These are phyloP conservation scores for Dillenia turbinata DNA, from an alignment of 164 flowering plant species.

Conservation along the genomic window DNA sequence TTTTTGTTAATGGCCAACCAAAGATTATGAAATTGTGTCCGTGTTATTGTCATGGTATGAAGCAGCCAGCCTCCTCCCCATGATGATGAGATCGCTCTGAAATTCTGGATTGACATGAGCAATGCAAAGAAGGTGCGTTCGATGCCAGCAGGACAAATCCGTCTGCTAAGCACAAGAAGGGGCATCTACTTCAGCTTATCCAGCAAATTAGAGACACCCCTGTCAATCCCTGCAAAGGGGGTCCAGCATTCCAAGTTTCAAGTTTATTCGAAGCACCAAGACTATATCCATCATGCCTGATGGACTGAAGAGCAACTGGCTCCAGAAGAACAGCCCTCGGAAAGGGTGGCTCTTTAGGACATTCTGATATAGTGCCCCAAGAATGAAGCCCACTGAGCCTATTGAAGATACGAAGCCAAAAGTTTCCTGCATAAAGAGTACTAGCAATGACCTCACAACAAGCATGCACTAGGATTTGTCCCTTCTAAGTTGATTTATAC, in stretches of 20 bases:
- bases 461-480: not conserved
- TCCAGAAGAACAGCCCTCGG: slow-evolving; percentile 72
- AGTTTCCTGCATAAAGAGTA: slow-evolving; percentile 46
- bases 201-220: slow-evolving; percentile 49
- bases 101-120: slow-evolving; percentile 89
- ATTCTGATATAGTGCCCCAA: slow-evolving; percentile 76
- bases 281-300: slow-evolving; percentile 88
- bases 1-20: too few relatives aligned
- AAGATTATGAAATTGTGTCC: slow-evolving; percentile 62
- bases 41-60: slow-evolving; percentile 58
- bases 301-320: slow-evolving; percentile 59
- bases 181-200: slow-evolving; percentile 93
- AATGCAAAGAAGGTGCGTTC: slow-evolving; percentile 98
- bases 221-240: slow-evolving; percentile 71
- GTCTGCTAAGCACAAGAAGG: slow-evolving; percentile 83
- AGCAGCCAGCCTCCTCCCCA: slow-evolving; percentile 87
- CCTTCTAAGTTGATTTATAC: too few relatives aligned
- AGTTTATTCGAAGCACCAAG: slow-evolving; percentile 68
- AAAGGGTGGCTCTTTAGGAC: slow-evolving; percentile 67
- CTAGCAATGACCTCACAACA: not conserved
- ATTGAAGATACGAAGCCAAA: slow-evolving; percentile 73
- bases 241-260: slow-evolving; percentile 75
- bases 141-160: slow-evolving; percentile 93
- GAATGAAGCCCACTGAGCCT: slow-evolving; percentile 75
- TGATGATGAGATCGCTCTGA: slow-evolving; percentile 64